These are phyloP conservation scores for Thalia dealbata DNA, from an alignment of 176 grass and related monocot genomes.

Conservation along the genomic window DNA sequence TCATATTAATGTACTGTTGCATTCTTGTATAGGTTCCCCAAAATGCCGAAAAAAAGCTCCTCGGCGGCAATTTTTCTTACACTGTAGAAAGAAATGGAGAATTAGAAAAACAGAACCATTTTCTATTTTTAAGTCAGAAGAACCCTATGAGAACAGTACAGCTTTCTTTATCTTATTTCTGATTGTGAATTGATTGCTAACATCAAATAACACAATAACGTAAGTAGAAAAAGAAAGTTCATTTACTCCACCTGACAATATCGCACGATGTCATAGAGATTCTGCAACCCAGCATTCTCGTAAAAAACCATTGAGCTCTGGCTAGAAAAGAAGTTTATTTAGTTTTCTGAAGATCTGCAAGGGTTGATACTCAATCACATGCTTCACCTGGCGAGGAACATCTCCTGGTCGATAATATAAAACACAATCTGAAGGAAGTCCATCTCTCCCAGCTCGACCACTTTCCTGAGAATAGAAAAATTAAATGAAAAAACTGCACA, in stretches of 20 bases:
- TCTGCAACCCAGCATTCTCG: conserved; percentile 85
- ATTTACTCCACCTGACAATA: conserved; percentile 70
- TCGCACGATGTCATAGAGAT: conserved; percentile 84
- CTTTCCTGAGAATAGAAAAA: conserved; percentile 46
- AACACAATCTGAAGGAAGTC: conserved; percentile 83
- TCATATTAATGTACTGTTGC: conserved; percentile 48
- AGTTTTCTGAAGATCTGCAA: conserved; percentile 14
- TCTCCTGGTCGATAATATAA: conserved; percentile 76
- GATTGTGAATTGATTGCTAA: background rate
- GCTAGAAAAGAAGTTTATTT: conserved; percentile 16
- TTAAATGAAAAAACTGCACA: conserved; percentile 10
- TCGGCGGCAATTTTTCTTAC: conserved; percentile 61
- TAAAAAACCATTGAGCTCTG: conserved; percentile 98
- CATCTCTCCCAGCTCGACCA: conserved; percentile 81
- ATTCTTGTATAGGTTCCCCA: conserved; percentile 65
- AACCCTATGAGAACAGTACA: background rate
- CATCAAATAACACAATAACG: background rate
- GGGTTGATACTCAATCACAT: conserved; percentile 2
- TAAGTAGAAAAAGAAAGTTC: too few relatives aligned
- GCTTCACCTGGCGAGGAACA: conserved; percentile 58
- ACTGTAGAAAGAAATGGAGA: conserved; percentile 31
- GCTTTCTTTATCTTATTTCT: background rate
- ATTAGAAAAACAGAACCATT: conserved; percentile 1
- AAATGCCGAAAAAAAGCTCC: conserved; percentile 85
- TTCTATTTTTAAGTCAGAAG: background rate